Base-by-base conservation (phyloP, 352 stramenopile species). In the Lagenidium sp. region DNA sequence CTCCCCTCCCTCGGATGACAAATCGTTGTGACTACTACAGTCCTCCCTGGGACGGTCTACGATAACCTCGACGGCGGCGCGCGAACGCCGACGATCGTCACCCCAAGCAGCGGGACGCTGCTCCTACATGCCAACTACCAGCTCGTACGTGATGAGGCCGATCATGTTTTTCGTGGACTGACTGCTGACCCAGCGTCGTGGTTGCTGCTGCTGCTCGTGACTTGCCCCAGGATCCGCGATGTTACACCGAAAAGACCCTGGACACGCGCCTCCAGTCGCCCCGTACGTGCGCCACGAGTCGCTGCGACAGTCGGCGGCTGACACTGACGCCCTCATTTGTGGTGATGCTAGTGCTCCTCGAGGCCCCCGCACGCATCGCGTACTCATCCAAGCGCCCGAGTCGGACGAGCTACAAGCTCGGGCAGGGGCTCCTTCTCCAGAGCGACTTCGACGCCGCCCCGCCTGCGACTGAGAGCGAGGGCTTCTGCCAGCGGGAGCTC, bases 191-290 rank as follows among this genome's bases (percentile, higher is more conserved):
- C n/a, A n/a, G n/a, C n/a, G n/a, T n/a, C n/a, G n/a, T n/a, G n/a
- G n/a, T n/a, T 31, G 20, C 4, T 23, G 23, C n/a, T 46, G 48
- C 4, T 18, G 40, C 35, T 38, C 18, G 47, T 15, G 28, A 32
- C 28, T n/a, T n/a, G n/a, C n/a, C n/a, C n/a, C n/a, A 82, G 69
- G 70, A 83, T 36, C 55, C 70, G 8, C 50, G 57, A 12, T 83
- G 68, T 29, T 81, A 77, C 36, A 81, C 65, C 0, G 70, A 83
- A 41, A 64, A 72, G 30, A 49, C 76, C 3, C 19, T 80, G 10
- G 67, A 83, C 29, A 60, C 67, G 18, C 56, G 67, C 2, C 46
- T 83, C 12, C 75, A 67, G 28, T 73, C 66, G 6, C 67, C 65
- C 7, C 50, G 70, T 83, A 35, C 22, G 51, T 40, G 23, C 0